A percentile compares a stretch with the other conserved stretches of the same genome.
phyloP scores from a whole-genome alignment of 768 basidiomycete genomes.

The Mycena chlorophos region DNA sequence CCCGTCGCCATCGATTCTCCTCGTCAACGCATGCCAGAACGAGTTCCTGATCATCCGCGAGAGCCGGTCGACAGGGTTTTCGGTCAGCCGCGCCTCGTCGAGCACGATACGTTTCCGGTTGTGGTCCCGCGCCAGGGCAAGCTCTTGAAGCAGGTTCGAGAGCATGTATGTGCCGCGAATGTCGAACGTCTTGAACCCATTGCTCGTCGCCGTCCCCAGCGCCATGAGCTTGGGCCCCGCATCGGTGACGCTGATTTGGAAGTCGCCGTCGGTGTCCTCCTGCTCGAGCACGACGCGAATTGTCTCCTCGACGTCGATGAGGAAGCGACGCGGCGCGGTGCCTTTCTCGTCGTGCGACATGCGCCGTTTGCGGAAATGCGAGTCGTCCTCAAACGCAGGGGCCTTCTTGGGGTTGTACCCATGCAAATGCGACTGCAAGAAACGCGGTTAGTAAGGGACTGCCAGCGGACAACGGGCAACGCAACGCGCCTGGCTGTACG shows the following conservation, averaged over 20 bases:
- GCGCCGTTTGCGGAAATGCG: constrained; percentile 69
- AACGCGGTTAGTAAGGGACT: constrained; percentile 8
- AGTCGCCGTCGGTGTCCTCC: constrained; percentile 96
- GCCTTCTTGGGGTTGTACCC: constrained; percentile 70
- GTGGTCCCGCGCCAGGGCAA: constrained; percentile 94
- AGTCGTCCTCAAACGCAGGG: constrained; percentile 77
- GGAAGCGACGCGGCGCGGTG: constrained; percentile 80
- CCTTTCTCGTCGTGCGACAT: constrained; percentile 94
- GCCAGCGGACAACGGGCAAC: constrained; percentile 9
- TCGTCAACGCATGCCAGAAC: constrained; percentile 97
- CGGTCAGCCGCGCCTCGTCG: constrained; percentile 96
- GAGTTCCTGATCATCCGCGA: constrained; percentile 97
- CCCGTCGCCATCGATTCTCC: constrained; percentile 95
- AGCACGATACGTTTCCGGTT: constrained; percentile 94
- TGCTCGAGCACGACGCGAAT: constrained; percentile 95
- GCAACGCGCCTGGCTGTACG: constrained; percentile 77
- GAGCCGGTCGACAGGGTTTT: constrained; percentile 95
- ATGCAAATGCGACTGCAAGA: constrained; percentile 63
- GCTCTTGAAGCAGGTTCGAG: constrained; percentile 97
- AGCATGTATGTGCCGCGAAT: constrained; percentile 99
- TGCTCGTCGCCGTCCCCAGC: constrained; percentile 93
- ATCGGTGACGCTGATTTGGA: constrained; percentile 95
- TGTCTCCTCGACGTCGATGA: constrained; percentile 98
- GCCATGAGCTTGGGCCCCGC: constrained; percentile 96
- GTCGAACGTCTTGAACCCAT: constrained; percentile 97